phyloP scores from a whole-genome alignment of 306 rosid species.

The Myrica gale region DNA sequence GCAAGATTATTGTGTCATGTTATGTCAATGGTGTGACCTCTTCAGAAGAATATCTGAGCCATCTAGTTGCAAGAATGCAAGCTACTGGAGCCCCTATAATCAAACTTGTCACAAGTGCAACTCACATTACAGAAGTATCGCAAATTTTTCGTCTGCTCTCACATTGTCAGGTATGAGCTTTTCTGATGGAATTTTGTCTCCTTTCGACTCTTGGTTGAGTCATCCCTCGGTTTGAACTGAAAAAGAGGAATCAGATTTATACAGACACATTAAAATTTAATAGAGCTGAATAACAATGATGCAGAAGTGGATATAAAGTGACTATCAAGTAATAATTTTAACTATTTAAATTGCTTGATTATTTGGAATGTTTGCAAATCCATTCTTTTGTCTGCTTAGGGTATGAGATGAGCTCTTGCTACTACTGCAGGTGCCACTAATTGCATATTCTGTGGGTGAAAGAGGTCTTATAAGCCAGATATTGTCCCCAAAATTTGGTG shows the following conservation, averaged over 20 bases:
- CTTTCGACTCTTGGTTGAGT: not conserved
- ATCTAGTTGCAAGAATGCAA: slow-evolving; percentile 31
- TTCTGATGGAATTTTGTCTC: not conserved
- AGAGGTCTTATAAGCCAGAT: slow-evolving; percentile 53
- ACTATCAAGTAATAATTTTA: not conserved
- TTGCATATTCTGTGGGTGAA: slow-evolving; percentile 47
- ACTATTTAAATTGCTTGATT: not conserved
- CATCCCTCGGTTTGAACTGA: not conserved
- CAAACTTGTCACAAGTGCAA: slow-evolving; percentile 39
- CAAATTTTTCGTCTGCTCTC: slow-evolving; percentile 39
- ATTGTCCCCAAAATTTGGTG: slow-evolving; percentile 46
- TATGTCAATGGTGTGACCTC: slow-evolving; percentile 41
- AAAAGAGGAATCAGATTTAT: not conserved
- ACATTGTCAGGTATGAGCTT: slow-evolving; percentile 31
- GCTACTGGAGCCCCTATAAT: slow-evolving; percentile 41
- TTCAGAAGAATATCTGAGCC: slow-evolving; percentile 32
- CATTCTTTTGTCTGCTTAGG: not conserved
- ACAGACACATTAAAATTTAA: not conserved
- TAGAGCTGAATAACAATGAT: not conserved
- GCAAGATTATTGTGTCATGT: slow-evolving; percentile 43
- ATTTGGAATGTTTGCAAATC: not conserved
- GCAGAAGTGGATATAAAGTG: not conserved
- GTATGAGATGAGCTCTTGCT: slow-evolving; percentile 5
- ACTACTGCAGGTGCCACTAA: slow-evolving; percentile 37
- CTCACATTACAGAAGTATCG: slow-evolving; percentile 38